Evolutionary conservation across 495 filamentous ascomycete species (phyloP), one percentile per base, ranked within the genome.

Genomic region (Penicillium antarcticum): DNA sequence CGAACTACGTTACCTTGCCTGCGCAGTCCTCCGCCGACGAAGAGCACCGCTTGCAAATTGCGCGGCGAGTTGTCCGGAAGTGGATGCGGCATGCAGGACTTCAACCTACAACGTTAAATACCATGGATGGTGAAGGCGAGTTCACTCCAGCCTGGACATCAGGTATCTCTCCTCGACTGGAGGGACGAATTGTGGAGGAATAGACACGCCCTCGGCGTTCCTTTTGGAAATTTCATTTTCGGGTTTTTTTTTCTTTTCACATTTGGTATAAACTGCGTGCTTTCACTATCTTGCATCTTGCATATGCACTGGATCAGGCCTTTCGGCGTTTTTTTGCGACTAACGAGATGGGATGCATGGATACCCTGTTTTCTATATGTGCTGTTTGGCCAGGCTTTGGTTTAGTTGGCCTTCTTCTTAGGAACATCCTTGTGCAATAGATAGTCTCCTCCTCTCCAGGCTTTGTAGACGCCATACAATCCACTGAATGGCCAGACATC

Each of bases 11-110:
- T 12, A 75, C 74, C 0, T 56, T 48, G 16, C 69, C 67, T 3
- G 72, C 71, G 5, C 61, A 43, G 6, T 72, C 71, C 13, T 51
- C 71, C 0, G 67, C 57, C 5, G 72, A 77, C 10, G 71, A 75
- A 39, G 69, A 75, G 29, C 52, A 55, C 33, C 69, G 65, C 12
- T 60, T 74, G 11, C 65, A 69, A 5, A 62, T 88, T 7, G 82
- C 81, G 56, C 77, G 87, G 8, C 76, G 78, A 31, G 80, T 83
- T 4, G 81, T 83, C 42, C 69, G 68, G 14, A 89, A 88, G 62
- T 96, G 91, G 91, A 87, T 86, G 66, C 75, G 83, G 8, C 56
- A 85, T 33, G 83, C 86, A 0, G 81, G 84, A 0, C 70, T 94
- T 18, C 58, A 80, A 17, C 68, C 73, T 37, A 51, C 49, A 3